Evolutionary conservation across 1,284 basidiomycete genomes (phyloP).

Genomic region (Salmacisia buchloeana): DNA sequence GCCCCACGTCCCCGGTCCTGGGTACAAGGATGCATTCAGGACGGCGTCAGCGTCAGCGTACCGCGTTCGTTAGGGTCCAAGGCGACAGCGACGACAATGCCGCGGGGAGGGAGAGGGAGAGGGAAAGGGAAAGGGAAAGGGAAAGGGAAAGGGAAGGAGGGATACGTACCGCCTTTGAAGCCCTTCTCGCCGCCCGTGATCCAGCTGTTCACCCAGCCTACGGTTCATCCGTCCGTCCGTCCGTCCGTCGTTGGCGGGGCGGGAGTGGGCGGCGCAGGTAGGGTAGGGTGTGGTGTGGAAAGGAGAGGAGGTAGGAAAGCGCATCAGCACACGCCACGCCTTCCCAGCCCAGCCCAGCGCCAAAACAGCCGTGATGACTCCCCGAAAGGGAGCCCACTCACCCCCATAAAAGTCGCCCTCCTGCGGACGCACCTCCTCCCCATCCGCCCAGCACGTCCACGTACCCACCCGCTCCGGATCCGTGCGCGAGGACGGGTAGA

Average conservation of each 20-base stretch:
- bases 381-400: too few relatives aligned
- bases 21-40: too few relatives aligned
- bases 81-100: neutral
- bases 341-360: too few relatives aligned
- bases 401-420: conserved; percentile 45
- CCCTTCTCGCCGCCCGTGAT: conserved; percentile 44
- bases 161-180: conserved; percentile 40
- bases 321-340: neutral
- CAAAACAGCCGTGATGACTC: too few relatives aligned
- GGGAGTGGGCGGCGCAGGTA: too few relatives aligned
- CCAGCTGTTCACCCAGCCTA: conserved; percentile 24
- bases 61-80: too few relatives aligned
- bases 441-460: conserved; percentile 42
- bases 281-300: too few relatives aligned
- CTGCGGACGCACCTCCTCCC: conserved; percentile 38
- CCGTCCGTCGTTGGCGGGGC: neutral
- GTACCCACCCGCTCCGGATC: conserved; percentile 28
- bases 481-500: conserved; percentile 39
- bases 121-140: conserved; percentile 11
- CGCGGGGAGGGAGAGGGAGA: neutral
- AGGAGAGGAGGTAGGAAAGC: neutral
- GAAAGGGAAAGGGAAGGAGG: neutral
- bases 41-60: too few relatives aligned
- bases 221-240: conserved; percentile 20
- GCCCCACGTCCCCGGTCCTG: conserved; percentile 5